Base-by-base conservation (phyloP, 2,329 filamentous ascomycete genomes). In the Talaromyces sp. region DNA sequence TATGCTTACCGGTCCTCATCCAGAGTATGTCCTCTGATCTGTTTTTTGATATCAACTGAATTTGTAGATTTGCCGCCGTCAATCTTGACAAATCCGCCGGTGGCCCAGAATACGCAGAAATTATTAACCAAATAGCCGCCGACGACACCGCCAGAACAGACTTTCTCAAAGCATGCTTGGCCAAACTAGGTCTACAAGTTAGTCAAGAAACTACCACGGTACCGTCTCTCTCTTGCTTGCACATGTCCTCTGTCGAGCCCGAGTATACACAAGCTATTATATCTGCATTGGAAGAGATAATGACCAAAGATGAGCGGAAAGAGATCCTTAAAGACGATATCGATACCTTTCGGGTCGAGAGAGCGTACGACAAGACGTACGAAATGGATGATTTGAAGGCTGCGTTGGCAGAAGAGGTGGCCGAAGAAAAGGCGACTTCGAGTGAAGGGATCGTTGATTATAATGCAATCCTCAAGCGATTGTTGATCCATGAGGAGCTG, bases 1-100 rank as follows among this genome's bases (percentile, higher is more conserved):
- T 1, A 77, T 98, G 5, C 77, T 99, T 18, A 96, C 90, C 0
- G 92, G 93, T 0, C 91, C 92, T 42, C 95, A 99, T 81, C 93
- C 93, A 58, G 95, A 99, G 91, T 96, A 80, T 73, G 84, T 78
- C 44, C 2, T 14, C 11, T 2, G 61, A 63, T 61, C 4, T 6
- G 65, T 58, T 76, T 68, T 8, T 28, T 46, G n/a, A 55, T 12
- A 2, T 11, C 0, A 16, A 23, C 5, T 23, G 3, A 54, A 21
- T 37, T 60, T 42, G 9, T 67, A 96, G 92, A 73, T 98, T 98
- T 72, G 88, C 92, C 3, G 85, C 90, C 1, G 84, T 81, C 50
- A 96, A 96, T 70, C 82, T 98, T 6, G 83, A 87, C 65, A 85
- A 83, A 6, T 86, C 89, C 4, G 83, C 87, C 6, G 83, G 84